Percentiles rank a stretch among this genome's conserved stretches.
Conservation (phyloP, 2,329 filamentous ascomycete genomes). For the Polytolypa hystricis region DNA sequence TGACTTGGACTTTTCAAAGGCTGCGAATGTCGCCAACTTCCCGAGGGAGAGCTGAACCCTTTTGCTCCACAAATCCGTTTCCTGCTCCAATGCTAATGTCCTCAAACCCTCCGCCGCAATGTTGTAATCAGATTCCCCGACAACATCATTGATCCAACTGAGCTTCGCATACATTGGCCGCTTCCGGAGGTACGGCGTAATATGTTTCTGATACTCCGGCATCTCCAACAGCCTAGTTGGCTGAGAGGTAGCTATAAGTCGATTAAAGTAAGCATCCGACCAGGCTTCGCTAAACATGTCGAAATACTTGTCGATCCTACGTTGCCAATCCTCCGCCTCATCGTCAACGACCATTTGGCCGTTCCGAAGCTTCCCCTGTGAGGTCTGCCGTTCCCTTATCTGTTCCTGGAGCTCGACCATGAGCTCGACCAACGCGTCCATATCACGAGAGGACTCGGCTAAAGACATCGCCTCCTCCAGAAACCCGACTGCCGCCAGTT, state of each 20-base stretch:
- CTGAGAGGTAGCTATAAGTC: slow-evolving; percentile 57
- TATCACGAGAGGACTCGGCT: slow-evolving; percentile 52
- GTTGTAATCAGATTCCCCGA: slow-evolving; percentile 61
- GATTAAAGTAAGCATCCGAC: slow-evolving; percentile 65
- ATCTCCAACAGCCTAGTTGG: slow-evolving; percentile 55
- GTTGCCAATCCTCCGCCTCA: slow-evolving; percentile 18
- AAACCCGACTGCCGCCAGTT: slow-evolving; percentile 41
- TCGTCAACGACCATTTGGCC: slow-evolving; percentile 13
- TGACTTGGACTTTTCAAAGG: slow-evolving; percentile 29
- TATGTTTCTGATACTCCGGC: slow-evolving; percentile 60
- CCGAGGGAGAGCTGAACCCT: slow-evolving; percentile 84
- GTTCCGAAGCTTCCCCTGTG: slow-evolving; percentile 11
- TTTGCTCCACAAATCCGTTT: slow-evolving; percentile 80
- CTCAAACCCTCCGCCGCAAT: slow-evolving; percentile 62
- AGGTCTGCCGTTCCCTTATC: slow-evolving; percentile 18
- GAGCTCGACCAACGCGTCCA: slow-evolving; percentile 48
- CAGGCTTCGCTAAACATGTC: slow-evolving; percentile 40
- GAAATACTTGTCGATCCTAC: slow-evolving; percentile 37
- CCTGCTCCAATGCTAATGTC: slow-evolving; percentile 56
- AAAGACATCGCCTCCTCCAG: slow-evolving; percentile 48
- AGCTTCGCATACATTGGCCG: slow-evolving; percentile 63
- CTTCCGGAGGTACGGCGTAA: slow-evolving; percentile 68
- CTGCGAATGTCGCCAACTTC: slow-evolving; percentile 67
- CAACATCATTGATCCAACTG: slow-evolving; percentile 90
- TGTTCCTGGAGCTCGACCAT: slow-evolving; percentile 32